phyloP scores from a whole-genome alignment of 2,329 filamentous ascomycete genomes.

The Aspergillus ruber region DNA sequence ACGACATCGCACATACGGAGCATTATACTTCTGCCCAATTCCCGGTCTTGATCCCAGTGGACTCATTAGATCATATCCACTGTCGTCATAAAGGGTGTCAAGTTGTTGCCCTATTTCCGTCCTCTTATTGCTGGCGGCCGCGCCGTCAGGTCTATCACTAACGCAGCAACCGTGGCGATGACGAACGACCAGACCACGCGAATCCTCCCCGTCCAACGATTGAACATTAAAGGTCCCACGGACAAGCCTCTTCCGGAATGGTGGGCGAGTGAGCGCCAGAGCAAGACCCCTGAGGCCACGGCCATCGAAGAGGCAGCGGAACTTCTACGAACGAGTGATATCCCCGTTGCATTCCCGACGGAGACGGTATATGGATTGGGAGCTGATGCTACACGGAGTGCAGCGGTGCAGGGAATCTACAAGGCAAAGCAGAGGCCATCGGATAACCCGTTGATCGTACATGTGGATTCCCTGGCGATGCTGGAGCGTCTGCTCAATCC shows the following conservation, averaged over 20 bases:
- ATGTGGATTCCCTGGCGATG: constrained; percentile 76
- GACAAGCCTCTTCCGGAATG: constrained; percentile 30
- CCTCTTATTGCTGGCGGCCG: constrained; percentile 23
- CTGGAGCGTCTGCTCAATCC: constrained; percentile 56
- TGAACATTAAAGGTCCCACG: constrained; percentile 29
- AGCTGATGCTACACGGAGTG: constrained; percentile 85
- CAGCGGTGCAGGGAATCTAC: constrained; percentile 86
- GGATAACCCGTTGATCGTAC: constrained; percentile 93
- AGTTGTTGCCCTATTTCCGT: constrained; percentile 18
- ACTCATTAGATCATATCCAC: too few relatives aligned
- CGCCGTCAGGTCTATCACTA: constrained; percentile 17
- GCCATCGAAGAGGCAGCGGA: constrained; percentile 60
- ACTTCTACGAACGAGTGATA: constrained; percentile 58
- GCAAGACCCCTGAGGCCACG: constrained; percentile 40
- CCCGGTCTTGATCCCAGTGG: too few relatives aligned
- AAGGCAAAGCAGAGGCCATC: constrained; percentile 80
- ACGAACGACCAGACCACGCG: constrained; percentile 21
- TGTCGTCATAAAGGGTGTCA: constrained; percentile 10
- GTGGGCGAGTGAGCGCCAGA: constrained; percentile 33
- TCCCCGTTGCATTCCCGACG: constrained; percentile 89
- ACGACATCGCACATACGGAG: too few relatives aligned
- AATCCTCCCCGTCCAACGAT: constrained; percentile 32
- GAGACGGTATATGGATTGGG: constrained; percentile 96
- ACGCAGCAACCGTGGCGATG: constrained; percentile 16
- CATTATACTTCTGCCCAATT: too few relatives aligned